Base-by-base conservation (phyloP, 75 land plant species). In the Ceratopteris richardii region DNA sequence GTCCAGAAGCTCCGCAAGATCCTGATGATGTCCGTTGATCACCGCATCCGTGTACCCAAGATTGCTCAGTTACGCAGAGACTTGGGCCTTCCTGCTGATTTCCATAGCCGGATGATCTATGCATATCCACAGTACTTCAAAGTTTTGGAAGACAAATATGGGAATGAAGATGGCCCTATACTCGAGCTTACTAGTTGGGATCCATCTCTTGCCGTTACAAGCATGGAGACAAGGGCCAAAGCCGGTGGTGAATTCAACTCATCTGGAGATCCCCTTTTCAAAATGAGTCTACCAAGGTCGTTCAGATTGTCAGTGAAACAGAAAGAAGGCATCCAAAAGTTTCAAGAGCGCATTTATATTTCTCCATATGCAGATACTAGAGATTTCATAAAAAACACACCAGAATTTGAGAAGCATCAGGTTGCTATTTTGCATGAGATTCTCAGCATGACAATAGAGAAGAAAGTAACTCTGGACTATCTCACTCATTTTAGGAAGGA, bases 321-420 rank as follows among this genome's bases (percentile, higher is more conserved):
- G 65, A 56, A 64, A 26, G 82, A 61, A 14, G 57, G 69, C 20
- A 73, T 84, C 26, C 75, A 70, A 0, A 61, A 73, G 31, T 88
- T 88, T 71, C 88, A 84, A 53, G 77, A 76, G 23, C 44, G 69
- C 63, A 47, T 77, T 1, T 84, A 81, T 54, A 53, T 84, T 31
- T 88, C 93, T 31, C 93, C 93, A 10, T 84, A 88, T 64, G 88
- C 74, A 17, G 81, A 84, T 81, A 74, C 80, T 0, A 62, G 66
- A 0, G 76, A 59, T 14, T 50, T 81, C 4, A 27, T 19, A 39
- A 63, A 82, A 26, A 80, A 82, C 9, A 65, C 85, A 0, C 29
- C 50, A 22, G 82, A 79, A 56, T 84, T 76, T 60, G 85, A 81
- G 58, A 88, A 88, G 58, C 74, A 84, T 33, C 82, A 82, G 12